These are phyloP conservation scores for Trichoderma virens DNA, from an alignment of 495 filamentous ascomycete species.

Conservation along the genomic window DNA sequence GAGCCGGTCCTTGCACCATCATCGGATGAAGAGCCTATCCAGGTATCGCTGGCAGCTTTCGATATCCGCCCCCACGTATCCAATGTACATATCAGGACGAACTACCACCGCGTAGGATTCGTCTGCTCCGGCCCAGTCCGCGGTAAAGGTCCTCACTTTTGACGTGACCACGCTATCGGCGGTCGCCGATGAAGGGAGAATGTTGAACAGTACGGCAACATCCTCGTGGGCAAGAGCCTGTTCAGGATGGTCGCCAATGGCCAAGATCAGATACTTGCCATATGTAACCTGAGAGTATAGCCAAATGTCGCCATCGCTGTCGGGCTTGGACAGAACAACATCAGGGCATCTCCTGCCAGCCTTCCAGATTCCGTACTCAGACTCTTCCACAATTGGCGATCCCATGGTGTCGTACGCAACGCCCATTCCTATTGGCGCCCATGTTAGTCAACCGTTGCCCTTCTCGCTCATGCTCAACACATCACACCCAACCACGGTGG, in stretches of 20 bases:
- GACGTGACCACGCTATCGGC: no score
- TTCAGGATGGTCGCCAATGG: conserved; percentile 10
- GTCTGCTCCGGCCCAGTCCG: conserved; percentile 12
- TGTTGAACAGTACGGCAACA: background rate
- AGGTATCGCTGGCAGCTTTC: background rate
- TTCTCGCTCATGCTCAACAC: no score
- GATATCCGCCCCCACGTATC: background rate
- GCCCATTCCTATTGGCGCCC: conserved; percentile 19
- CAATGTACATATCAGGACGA: conserved; percentile 24
- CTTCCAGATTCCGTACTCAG: conserved; percentile 19
- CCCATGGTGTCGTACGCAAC: conserved; percentile 20
- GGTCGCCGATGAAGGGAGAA: background rate
- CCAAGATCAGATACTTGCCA: conserved; percentile 17
- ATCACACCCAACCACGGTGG: no score
- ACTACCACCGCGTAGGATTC: conserved; percentile 18
- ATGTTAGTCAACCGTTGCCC: background rate
- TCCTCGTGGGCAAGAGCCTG: background rate
- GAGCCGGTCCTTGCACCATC: background rate
- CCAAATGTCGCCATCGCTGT: background rate
- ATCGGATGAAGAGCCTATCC: background rate
- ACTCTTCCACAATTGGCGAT: conserved; percentile 19
- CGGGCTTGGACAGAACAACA: conserved; percentile 10
- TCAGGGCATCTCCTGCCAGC: conserved; percentile 21
- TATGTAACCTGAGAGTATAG: conserved; percentile 18
- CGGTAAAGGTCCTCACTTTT: conserved; percentile 9